A percentile compares a stretch with the other conserved stretches of the same genome.
These are phyloP conservation scores for Eleusine coracana DNA, from an alignment of 176 grass and related monocot genomes.

Conservation along the genomic window DNA sequence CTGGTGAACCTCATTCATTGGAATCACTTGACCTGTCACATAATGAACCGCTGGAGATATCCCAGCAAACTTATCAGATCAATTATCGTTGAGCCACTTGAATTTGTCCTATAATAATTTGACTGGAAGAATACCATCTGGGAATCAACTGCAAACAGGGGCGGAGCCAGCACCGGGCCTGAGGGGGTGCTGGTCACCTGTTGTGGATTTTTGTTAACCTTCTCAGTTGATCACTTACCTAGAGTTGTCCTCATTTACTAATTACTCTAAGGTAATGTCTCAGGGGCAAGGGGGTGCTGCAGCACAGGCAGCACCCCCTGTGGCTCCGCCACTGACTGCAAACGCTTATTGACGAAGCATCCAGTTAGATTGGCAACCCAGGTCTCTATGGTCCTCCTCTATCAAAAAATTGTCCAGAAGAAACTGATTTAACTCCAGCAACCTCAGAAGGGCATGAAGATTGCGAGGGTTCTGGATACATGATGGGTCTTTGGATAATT, in stretches of 20 bases:
- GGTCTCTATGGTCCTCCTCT: slow-evolving; percentile 40
- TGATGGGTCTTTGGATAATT: slow-evolving; percentile 21
- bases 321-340: too few species aligned
- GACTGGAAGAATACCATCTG: neutral
- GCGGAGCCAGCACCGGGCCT: too few species aligned
- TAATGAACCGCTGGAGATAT: slow-evolving; percentile 23
- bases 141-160: slow-evolving; percentile 4
- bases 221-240: too few species aligned
- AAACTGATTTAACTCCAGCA: neutral
- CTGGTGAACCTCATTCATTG: neutral
- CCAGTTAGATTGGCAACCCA: slow-evolving; percentile 7
- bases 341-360: slow-evolving; percentile 10
- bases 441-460: neutral
- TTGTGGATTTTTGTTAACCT: too few species aligned
- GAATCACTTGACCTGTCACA: slow-evolving; percentile 6
- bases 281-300: too few species aligned
- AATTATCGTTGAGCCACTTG: neutral
- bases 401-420: neutral
- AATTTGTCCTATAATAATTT: slow-evolving; percentile 4
- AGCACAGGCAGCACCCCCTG: too few species aligned
- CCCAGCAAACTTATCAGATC: neutral
- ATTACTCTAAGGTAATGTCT: too few species aligned
- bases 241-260: too few species aligned
- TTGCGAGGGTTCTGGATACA: neutral
- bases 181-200: too few species aligned